A percentile compares a stretch with the other conserved stretches of the same genome.
Evolutionary conservation across 139 green algal species (phyloP).

Genomic region (Chlorella sp.): DNA sequence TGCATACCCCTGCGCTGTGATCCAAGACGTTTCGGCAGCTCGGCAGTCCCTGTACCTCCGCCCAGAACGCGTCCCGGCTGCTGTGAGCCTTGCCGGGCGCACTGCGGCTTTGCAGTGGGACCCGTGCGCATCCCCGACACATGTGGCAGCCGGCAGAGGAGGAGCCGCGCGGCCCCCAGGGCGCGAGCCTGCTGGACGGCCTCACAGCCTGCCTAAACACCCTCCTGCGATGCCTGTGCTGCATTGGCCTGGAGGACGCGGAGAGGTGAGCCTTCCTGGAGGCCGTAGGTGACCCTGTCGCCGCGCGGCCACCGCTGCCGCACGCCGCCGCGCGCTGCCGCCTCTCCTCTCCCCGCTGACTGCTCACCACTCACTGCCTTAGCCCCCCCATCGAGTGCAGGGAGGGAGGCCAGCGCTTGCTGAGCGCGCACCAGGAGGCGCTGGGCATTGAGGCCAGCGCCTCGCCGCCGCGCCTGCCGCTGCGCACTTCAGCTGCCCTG

Average conservation of each 20-base stretch:
- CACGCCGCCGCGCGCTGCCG: background rate
- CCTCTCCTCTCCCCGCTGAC: too few species aligned
- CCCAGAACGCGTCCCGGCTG: background rate
- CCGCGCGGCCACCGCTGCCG: background rate
- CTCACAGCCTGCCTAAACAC: background rate
- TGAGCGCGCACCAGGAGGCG: background rate
- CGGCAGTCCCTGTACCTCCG: background rate
- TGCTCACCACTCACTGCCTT: too few species aligned
- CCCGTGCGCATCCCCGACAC: background rate
- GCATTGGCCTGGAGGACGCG: background rate
- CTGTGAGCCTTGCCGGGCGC: too few species aligned
- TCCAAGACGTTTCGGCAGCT: background rate
- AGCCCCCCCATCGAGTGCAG: too few species aligned
- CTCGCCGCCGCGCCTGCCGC: constrained; percentile 6
- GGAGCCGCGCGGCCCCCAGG: background rate
- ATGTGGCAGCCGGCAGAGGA: constrained; percentile 17
- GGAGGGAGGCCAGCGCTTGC: constrained; percentile 10
- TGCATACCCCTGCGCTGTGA: too few species aligned
- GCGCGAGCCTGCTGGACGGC: background rate
- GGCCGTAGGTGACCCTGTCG: background rate
- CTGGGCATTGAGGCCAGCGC: constrained; percentile 4
- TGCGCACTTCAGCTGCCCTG: too few species aligned
- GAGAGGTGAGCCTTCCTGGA: background rate
- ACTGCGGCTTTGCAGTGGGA: background rate
- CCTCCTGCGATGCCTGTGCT: constrained; percentile 23